Base-by-base conservation (phyloP, 495 filamentous ascomycete genomes). In the Sabuloglossum arenarium region DNA sequence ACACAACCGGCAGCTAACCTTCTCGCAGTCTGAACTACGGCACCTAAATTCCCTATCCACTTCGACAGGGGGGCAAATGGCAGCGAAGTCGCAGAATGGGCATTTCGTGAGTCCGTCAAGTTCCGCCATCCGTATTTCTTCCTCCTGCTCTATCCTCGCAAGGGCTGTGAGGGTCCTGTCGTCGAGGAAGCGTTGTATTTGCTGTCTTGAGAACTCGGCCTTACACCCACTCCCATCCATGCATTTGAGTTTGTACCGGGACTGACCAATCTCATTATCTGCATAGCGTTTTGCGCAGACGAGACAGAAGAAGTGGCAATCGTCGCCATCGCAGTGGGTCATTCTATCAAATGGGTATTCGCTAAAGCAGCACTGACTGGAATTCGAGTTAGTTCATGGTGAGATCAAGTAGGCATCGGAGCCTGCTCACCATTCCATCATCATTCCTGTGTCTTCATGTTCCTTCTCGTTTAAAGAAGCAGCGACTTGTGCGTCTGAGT, bases 51-150 rank as follows among this genome's bases (percentile, higher is more conserved):
- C 84, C 55, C 73, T 79, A 67, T 91, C 77, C 11, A 75, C 69
- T n/a, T 84, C 78, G 10, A 79, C 65, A 0, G 88, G 81, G 16
- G 70, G 71, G 59, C 76, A 82, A 27, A 86, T 80, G 11, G 79
- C 85, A 39, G 83, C 85, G 67, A 78, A 93, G 27, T 82, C 78
- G 66, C 88, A 94, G 65, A 89, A 90, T 1, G 88, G 87, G 59
- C 88, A 94, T 6, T 67, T 74, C 55, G 72, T 80, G 42, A 87
- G 75, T 43, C 77, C 75, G 29, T 84, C 76, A 49, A 86, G 74
- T 12, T 75, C 74, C 1, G 84, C 82, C 60, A 75, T 63, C 28
- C 77, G 73, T 24, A 94, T 71, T 29, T 75, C 76, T 24, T 80
- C 75, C 56, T 84, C 75, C 62, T 83, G 78, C 61, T 89, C 81